These are phyloP conservation scores for Diospyros lotus DNA, from an alignment of 148 eudicot species.

Conservation along the genomic window DNA sequence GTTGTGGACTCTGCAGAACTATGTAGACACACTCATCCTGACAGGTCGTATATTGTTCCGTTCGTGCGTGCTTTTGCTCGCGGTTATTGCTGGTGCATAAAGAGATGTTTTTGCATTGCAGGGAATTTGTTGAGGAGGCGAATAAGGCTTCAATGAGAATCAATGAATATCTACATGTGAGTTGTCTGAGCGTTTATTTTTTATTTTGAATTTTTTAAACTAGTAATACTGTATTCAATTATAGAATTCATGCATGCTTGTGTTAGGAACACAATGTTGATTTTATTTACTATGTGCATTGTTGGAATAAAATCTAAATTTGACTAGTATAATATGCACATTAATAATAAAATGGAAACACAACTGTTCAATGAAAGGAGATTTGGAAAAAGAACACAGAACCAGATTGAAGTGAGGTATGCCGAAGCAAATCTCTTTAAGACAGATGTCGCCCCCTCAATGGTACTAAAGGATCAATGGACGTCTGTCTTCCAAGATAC, in stretches of 20 bases:
- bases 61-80: background rate
- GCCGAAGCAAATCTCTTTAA: no score
- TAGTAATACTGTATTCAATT: background rate
- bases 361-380: no score
- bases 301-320: background rate
- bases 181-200: constrained; percentile 50
- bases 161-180: constrained; percentile 95
- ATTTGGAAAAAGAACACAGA: no score
- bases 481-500: no score
- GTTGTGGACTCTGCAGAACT: constrained; percentile 89
- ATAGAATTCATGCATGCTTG: background rate
- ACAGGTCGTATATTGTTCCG: constrained; percentile 38
- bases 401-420: no score
- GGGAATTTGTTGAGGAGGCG: constrained; percentile 84
- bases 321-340: no score
- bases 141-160: constrained; percentile 70
- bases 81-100: background rate
- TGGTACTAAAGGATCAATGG: no score
- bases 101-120: constrained; percentile 18
- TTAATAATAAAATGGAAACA: no score
- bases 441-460: no score
- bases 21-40: constrained; percentile 92
- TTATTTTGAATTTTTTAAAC: constrained; percentile 14
- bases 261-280: background rate
- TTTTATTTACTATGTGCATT: background rate